Percentiles rank a stretch among this genome's conserved stretches.
Evolutionary conservation across 495 filamentous ascomycete species (phyloP).

Genomic region (Clohesyomyces aquaticus): DNA sequence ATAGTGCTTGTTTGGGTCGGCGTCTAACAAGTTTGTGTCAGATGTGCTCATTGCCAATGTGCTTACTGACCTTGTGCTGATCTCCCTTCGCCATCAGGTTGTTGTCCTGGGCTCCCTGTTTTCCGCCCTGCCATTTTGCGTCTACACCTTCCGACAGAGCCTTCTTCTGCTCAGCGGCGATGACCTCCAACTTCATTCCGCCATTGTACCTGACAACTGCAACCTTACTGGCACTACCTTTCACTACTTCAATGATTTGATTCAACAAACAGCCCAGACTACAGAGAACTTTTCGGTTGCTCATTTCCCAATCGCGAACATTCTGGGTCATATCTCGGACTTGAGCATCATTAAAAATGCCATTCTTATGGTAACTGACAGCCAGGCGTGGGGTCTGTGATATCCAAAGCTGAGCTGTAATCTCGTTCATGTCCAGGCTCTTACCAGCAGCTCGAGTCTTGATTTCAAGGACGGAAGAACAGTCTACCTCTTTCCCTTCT

Average conservation of each 20-base stretch:
- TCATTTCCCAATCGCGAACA: conserved; percentile 7
- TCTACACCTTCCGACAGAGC: conserved; percentile 10
- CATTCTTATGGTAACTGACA: conserved; percentile 14
- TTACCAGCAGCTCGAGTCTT: conserved; percentile 13
- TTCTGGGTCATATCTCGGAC: conserved; percentile 10
- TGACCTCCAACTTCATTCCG: conserved; percentile 10
- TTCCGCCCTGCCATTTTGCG: conserved; percentile 8
- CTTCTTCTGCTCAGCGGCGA: conserved; percentile 7
- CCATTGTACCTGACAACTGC: conserved; percentile 7
- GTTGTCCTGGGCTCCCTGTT: conserved; percentile 4
- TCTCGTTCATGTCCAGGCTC: conserved; percentile 6
- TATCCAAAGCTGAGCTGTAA: conserved; percentile 11
- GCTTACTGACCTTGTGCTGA: conserved; percentile 6
- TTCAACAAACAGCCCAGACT: conserved; percentile 7
- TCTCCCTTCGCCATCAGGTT: conserved; percentile 6
- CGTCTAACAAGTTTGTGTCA: conserved; percentile 1
- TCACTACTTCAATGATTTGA: conserved; percentile 12
- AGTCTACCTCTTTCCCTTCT: conserved; percentile 13
- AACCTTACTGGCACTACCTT: conserved; percentile 10
- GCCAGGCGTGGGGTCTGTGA: conserved; percentile 11
- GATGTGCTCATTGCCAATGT: conserved; percentile 11
- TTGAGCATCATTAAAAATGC: conserved; percentile 8
- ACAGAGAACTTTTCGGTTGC: conserved; percentile 9
- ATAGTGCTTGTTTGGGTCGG: conserved; percentile 9
- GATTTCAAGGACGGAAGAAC: conserved; percentile 7